Base-by-base conservation (phyloP, 257 asterid species). In the Avicennia marina region DNA sequence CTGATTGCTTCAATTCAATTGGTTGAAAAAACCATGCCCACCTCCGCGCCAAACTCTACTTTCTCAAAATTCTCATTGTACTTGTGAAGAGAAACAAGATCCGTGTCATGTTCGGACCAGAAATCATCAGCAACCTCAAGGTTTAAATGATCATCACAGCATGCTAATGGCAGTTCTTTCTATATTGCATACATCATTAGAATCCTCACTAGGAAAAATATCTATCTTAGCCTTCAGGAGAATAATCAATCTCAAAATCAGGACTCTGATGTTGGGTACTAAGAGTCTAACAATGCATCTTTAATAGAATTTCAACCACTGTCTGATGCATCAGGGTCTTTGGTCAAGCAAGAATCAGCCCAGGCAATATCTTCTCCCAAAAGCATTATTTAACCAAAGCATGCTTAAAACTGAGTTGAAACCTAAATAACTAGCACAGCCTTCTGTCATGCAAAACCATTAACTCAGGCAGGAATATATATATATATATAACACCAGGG, bases 351-450 rank as follows among this genome's bases (percentile, higher is more conserved):
- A 53, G 95, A 89, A 56, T 76, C 82, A 1, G 72, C 96, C 95
- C 96, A 89, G 20, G 80, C 87, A 50, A 76, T 31, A 72, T 89
- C 96, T 72, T 87, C 85, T 1, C 73, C 75, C 26, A 79, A 64
- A 58, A 31, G 56, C 51, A 47, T 73, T 58, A 27, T 20, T 73
- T 19, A 61, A 42, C 59, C 72, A 58, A n/a, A n/a, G n/a, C n/a
- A n/a, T n/a, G n/a, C n/a, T n/a, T n/a, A n/a, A n/a, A 29, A 24
- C 15, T 48, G 65, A 54, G 46, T 17, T 10, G 13, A 56, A 61
- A 50, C 69, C 39, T 11, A 22, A 24, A 1, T 57, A 43, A 59
- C 72, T 58, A 33, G 41, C 53, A 66, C 15, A 21, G 39, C 13
- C 60, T 50, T 77, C 76, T 54, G 64, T 20, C 65, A 48, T 54